Evolutionary conservation across 208 protist genomes (phyloP).

Genomic region (Leishmania turanica): DNA sequence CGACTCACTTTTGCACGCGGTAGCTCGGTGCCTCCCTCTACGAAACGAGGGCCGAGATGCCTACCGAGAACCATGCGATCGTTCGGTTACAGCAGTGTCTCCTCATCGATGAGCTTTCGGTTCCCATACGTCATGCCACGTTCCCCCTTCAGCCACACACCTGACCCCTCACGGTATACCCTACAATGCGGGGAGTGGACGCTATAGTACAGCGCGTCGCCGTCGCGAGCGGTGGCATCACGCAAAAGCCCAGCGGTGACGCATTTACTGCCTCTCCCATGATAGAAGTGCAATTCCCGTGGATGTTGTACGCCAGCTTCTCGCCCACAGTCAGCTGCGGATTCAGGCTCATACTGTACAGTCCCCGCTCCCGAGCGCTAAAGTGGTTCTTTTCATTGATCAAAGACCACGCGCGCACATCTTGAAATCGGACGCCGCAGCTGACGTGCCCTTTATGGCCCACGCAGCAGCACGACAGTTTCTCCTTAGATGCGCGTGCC

Average conservation of each 20-base stretch:
- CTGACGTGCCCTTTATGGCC: conserved; percentile 41
- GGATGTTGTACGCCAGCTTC: conserved; percentile 63
- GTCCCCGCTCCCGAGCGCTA: conserved; percentile 39
- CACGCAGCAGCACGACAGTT: conserved; percentile 23
- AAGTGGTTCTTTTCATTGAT: conserved; percentile 57
- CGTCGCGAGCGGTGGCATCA: conserved; percentile 36
- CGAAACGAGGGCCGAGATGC: conserved; percentile 61
- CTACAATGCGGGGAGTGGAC: conserved; percentile 72
- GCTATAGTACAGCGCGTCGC: conserved; percentile 35
- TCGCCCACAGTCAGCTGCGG: conserved; percentile 56
- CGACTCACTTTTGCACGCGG: conserved; percentile 19
- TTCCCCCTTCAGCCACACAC: conserved; percentile 53
- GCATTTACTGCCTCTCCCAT: conserved; percentile 49
- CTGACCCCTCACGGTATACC: conserved; percentile 34
- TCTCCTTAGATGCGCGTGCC: neutral
- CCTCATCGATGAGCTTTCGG: conserved; percentile 42
- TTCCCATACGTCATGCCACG: conserved; percentile 75
- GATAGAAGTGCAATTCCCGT: conserved; percentile 47
- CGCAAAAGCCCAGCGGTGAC: conserved; percentile 51
- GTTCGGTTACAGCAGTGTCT: conserved; percentile 49
- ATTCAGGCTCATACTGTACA: conserved; percentile 69
- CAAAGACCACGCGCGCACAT: conserved; percentile 63
- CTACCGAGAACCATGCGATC: conserved; percentile 68
- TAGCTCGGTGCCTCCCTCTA: conserved; percentile 29
- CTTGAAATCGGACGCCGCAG: conserved; percentile 38